These are phyloP conservation scores for Penicillium riverlandense DNA, from an alignment of 495 filamentous ascomycete species.

Conservation along the genomic window DNA sequence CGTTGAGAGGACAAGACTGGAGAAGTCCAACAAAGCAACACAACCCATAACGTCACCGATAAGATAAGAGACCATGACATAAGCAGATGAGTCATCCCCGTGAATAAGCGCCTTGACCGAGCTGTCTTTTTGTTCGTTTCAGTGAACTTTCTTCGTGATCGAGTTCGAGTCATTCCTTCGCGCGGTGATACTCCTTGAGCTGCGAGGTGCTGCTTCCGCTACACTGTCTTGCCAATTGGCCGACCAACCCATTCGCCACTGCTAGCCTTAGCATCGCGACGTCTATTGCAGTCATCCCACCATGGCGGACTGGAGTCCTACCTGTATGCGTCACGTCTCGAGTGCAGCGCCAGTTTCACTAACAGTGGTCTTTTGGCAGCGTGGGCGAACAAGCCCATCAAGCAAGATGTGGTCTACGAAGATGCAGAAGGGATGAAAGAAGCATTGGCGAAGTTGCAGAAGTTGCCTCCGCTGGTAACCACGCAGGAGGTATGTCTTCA, in stretches of 20 bases:
- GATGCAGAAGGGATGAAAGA: constrained; percentile 56
- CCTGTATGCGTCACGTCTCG: constrained; percentile 15
- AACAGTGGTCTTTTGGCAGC: constrained; percentile 30
- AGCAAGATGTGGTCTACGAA: constrained; percentile 78
- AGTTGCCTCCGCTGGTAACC: constrained; percentile 83
- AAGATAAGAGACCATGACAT: not conserved
- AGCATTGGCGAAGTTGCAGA: constrained; percentile 62
- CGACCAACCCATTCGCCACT: not conserved
- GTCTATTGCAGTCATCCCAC: constrained; percentile 1
- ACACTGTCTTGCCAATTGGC: constrained; percentile 1
- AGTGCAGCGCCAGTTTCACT: too few species aligned
- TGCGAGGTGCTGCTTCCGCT: not conserved
- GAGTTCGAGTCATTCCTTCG: not conserved
- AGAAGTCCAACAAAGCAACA: not conserved
- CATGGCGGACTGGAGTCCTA: constrained; percentile 28
- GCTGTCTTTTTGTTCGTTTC: constrained; percentile 1
- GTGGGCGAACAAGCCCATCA: constrained; percentile 86
- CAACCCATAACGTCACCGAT: constrained; percentile 6
- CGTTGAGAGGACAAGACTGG: not conserved
- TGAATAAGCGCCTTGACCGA: constrained; percentile 17
- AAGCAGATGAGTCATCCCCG: constrained; percentile 18
- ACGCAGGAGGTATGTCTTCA: constrained; percentile 53
- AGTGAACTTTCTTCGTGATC: constrained; percentile 1
- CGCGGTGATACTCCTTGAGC: not conserved
- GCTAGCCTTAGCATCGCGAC: not conserved